phyloP scores from a whole-genome alignment of 257 asterid genomes.

The Parsonsia alboflavescens region DNA sequence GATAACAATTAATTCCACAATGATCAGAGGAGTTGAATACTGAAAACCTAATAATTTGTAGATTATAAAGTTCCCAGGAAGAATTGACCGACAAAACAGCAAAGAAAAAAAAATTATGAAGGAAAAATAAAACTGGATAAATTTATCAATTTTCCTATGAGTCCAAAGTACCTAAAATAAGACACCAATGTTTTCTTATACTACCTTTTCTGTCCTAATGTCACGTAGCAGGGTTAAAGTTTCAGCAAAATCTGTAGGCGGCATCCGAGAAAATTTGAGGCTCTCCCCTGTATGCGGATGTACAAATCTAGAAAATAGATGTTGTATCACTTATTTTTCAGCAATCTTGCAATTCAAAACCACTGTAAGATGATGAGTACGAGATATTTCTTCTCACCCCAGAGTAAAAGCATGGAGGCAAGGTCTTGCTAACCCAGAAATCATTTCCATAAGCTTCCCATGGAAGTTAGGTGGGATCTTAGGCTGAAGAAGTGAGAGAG shows the following conservation, averaged over 20 bases:
- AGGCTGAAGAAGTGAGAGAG: conserved; percentile 69
- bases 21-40: background rate
- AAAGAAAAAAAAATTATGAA: no score
- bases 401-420: conserved; percentile 86
- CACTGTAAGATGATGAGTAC: background rate
- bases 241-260: conserved; percentile 77
- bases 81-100: background rate
- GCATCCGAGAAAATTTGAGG: conserved; percentile 59
- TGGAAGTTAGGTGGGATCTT: conserved; percentile 42
- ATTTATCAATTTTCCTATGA: no score
- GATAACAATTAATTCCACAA: background rate
- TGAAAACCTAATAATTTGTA: background rate
- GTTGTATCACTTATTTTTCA: no score
- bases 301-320: conserved; percentile 42
- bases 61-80: background rate
- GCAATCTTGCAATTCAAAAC: background rate
- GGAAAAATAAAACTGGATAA: no score
- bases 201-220: conserved; percentile 51
- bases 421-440: conserved; percentile 66
- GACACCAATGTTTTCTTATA: background rate
- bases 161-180: no score
- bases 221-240: conserved; percentile 52
- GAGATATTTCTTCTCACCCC: conserved; percentile 38
- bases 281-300: conserved; percentile 71
- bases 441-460: conserved; percentile 40